A percentile compares a stretch with the other conserved stretches of the same genome.
phyloP scores from a whole-genome alignment of 495 filamentous ascomycete species.

The Podospora pseudocomata region DNA sequence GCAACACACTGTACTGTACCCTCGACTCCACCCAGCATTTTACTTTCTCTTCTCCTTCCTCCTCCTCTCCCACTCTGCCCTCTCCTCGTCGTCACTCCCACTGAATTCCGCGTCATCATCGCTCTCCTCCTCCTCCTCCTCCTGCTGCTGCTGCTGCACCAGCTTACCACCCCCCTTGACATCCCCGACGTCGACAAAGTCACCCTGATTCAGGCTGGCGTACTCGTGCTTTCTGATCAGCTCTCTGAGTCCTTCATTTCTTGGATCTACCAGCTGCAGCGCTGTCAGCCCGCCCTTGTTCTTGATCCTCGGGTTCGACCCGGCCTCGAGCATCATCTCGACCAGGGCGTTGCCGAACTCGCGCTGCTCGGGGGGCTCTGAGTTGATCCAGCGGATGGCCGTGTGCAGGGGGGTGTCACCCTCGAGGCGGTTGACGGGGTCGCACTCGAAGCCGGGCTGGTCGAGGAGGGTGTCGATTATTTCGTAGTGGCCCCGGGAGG shows the following conservation, averaged over 20 bases:
- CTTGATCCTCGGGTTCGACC: conserved; percentile 45
- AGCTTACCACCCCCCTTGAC: conserved; percentile 20
- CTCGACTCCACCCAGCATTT: background rate
- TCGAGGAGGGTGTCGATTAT: conserved; percentile 89
- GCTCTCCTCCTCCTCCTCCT: conserved; percentile 33
- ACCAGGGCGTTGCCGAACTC: conserved; percentile 66
- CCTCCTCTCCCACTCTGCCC: conserved; percentile 49
- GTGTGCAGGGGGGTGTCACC: conserved; percentile 87
- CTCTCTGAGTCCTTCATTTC: conserved; percentile 64
- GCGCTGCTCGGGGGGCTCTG: conserved; percentile 52
- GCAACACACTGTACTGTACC: background rate
- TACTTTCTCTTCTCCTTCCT: conserved; percentile 36
- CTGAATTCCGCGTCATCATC: conserved; percentile 52
- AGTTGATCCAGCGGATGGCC: conserved; percentile 80
- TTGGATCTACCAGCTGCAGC: conserved; percentile 65
- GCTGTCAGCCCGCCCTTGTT: conserved; percentile 71
- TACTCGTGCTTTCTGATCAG: conserved; percentile 78
- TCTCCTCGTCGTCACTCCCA: conserved; percentile 51
- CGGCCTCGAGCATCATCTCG: conserved; percentile 90
- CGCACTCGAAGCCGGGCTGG: conserved; percentile 91
- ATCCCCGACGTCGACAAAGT: conserved; percentile 43
- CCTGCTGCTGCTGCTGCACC: background rate
- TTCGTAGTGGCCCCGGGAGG: conserved; percentile 82
- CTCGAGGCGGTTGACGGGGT: conserved; percentile 75
- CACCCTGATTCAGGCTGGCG: conserved; percentile 48